Percentiles rank a stretch among this genome's conserved stretches.
phyloP scores from a whole-genome alignment of 306 rosid genomes.

The Bauhinia variegata region DNA sequence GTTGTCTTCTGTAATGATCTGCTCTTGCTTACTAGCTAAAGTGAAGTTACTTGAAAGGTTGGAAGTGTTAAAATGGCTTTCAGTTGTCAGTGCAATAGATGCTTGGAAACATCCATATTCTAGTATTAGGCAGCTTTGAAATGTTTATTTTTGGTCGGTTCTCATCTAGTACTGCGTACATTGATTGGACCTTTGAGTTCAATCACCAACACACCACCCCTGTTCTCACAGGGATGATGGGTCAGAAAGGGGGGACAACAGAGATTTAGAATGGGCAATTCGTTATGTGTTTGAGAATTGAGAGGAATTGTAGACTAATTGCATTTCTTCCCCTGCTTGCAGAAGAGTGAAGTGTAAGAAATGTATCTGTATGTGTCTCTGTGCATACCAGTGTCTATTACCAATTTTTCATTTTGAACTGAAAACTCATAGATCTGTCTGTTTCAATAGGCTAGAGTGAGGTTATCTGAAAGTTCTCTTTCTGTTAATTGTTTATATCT shows the following conservation, averaged over 20 bases:
- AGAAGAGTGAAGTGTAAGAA: no score
- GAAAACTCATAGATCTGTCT: no score
- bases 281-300: neutral
- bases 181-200: neutral
- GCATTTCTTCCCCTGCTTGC: neutral
- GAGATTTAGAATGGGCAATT: neutral
- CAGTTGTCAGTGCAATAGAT: neutral
- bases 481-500: slow-evolving; percentile 27
- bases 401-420: no score
- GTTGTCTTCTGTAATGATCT: no score
- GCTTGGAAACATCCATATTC: neutral
- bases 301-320: neutral
- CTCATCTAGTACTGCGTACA: neutral
- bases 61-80: slow-evolving; percentile 17
- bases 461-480: slow-evolving; percentile 11
- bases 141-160: slow-evolving; percentile 3
- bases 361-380: no score
- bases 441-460: neutral
- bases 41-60: no score
- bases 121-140: neutral
- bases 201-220: neutral
- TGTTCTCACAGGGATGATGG: neutral
- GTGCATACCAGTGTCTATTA: no score
- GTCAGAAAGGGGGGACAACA: neutral
- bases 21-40: no score